Conservation (phyloP, 2,329 filamentous ascomycete genomes). For the Aplosporella prunicola region DNA sequence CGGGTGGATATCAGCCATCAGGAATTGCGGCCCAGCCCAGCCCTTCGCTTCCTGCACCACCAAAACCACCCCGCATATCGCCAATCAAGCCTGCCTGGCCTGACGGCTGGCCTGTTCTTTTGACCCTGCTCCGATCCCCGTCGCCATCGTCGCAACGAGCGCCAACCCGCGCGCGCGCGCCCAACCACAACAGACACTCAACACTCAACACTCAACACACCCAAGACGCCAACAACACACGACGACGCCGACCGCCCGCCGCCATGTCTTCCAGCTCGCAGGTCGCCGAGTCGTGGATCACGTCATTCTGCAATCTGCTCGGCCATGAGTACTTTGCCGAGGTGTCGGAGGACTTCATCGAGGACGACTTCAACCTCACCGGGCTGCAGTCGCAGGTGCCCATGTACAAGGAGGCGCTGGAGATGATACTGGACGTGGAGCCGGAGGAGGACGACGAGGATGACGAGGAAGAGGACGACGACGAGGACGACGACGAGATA, state of each 20-base stretch:
- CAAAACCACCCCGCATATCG: too few relatives aligned
- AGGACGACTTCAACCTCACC: constrained; percentile 98
- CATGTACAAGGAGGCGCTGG: constrained; percentile 97
- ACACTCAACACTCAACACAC: too few relatives aligned
- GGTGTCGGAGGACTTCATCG: constrained; percentile 97
- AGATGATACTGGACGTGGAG: constrained; percentile 99
- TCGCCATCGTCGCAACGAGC: too few relatives aligned
- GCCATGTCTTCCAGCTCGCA: constrained; percentile 49
- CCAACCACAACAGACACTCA: too few relatives aligned
- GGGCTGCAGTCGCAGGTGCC: constrained; percentile 89
- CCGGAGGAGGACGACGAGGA: constrained; percentile 90
- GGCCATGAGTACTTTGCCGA: constrained; percentile 99
- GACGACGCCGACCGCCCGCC: constrained; percentile 11
- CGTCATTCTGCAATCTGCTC: constrained; percentile 87
- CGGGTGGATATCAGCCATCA: too few relatives aligned
- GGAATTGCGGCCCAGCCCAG: too few relatives aligned
- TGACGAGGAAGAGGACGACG: constrained; percentile 61
- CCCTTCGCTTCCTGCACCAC: too few relatives aligned
- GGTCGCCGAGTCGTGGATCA: constrained; percentile 86
- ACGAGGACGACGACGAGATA: constrained; percentile 47
- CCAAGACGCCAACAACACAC: too few relatives aligned
- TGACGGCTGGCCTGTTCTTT: too few relatives aligned
- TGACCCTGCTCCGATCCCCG: too few relatives aligned
- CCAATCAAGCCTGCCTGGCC: too few relatives aligned
- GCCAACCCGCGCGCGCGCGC: too few relatives aligned